Conservation (phyloP, 2,329 filamentous ascomycete genomes). For the Neofusicoccum cordaticola region DNA sequence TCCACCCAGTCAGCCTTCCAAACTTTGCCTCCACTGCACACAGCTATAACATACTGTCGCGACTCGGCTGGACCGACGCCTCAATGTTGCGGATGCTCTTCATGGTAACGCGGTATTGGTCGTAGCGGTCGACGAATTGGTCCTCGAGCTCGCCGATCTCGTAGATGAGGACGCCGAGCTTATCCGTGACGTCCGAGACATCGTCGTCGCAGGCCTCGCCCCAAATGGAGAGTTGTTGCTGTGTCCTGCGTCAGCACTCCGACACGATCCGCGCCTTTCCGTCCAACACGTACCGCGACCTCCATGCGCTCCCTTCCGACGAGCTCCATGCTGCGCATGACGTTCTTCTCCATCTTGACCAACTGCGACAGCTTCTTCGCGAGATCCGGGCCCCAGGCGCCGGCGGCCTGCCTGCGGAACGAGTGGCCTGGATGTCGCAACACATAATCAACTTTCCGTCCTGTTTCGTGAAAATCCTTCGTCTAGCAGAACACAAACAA, state of each 20-base stretch:
- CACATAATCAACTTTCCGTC: conserved; percentile 13
- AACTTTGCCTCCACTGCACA: not conserved
- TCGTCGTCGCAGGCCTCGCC: conserved; percentile 94
- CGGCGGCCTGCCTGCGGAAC: conserved; percentile 70
- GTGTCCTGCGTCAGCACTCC: too few species aligned
- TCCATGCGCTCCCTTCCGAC: conserved; percentile 97
- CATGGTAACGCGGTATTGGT: conserved; percentile 98
- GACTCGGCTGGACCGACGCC: conserved; percentile 94
- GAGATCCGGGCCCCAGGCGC: conserved; percentile 79
- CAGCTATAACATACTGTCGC: conserved; percentile 71
- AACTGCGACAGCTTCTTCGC: conserved; percentile 97
- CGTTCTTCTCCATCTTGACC: conserved; percentile 99
- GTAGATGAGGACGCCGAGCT: conserved; percentile 95
- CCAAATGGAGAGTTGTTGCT: conserved; percentile 99
- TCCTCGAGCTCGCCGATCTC: conserved; percentile 98
- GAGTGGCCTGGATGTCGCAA: conserved; percentile 56
- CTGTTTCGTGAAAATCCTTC: not conserved
- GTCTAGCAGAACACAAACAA: conserved; percentile 10
- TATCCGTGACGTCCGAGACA: conserved; percentile 98
- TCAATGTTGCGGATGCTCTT: conserved; percentile 99
- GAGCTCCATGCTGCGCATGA: conserved; percentile 96
- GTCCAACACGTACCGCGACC: conserved; percentile 71
- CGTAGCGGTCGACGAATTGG: conserved; percentile 97
- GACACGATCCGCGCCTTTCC: too few species aligned
- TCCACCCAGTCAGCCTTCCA: not conserved